Base-by-base conservation (phyloP, 2,329 filamentous ascomycete genomes). In the Lachnellula occidentalis region DNA sequence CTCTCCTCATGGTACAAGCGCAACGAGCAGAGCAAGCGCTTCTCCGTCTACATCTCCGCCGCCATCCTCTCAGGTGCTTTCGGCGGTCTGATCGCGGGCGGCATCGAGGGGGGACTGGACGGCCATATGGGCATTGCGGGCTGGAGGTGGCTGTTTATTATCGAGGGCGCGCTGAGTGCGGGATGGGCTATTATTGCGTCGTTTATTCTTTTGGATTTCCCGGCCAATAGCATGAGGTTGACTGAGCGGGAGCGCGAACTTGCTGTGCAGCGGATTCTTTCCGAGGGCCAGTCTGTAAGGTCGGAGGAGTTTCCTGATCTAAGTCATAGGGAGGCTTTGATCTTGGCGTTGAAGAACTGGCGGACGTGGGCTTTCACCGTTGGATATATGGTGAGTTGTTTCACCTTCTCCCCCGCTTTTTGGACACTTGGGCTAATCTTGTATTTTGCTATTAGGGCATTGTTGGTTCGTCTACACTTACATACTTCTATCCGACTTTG, bases 401-500 rank as follows among this genome's bases (percentile, higher is more conserved):
- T 27, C 24, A 27, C 24, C 24, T 1, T 27, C 24, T 2, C 2
- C 7, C 9, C 6, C 8, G 8, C 6, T 27, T 27, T 7, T 27
- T 8, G 24, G 9, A 27, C 8, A 27, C 24, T 27, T 27, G 24
- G 24, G 24, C 24, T 27, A 27, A 27, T 27, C 9, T 7, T 7
- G 24, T 27, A 27, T 5, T 24, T 24, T 24, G 22, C 22, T 27
- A 27, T 8, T 7, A 27, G 24, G 24, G 24, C 5, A 60, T 68
- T 45, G 58, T 69, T 15, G 76, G 78, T 1, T 74, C 75, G 0
- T 78, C 81, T 62, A 80, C 78, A 0, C 84, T 86, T 61, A 80
- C 83, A 42, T 85, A 85, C 63, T 85, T 85, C 70, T 86, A 86
- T 68, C 83, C 84, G 0, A 81, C 77, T 0, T 82, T 87, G 42